Conservation (phyloP, 306 rosid species). For the Crataegus laevigata region DNA sequence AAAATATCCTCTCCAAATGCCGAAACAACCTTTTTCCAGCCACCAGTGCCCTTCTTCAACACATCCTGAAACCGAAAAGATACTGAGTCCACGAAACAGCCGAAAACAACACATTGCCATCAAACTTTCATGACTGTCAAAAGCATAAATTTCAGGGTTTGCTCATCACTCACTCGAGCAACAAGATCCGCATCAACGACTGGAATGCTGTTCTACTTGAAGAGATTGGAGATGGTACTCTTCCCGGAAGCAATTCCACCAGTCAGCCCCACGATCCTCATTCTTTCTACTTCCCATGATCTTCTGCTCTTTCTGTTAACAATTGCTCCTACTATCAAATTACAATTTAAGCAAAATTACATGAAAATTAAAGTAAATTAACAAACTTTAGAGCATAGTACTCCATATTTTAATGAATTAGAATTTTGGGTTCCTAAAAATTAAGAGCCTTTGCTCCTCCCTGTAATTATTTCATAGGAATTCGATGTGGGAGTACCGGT, state of each 20-base stretch:
- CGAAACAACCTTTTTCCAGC: constrained; percentile 63
- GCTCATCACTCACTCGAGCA: constrained; percentile 51
- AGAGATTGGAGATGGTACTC: constrained; percentile 76
- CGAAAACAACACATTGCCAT: neutral
- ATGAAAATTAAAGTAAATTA: neutral
- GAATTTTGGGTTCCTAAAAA: neutral
- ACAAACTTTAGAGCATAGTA: neutral
- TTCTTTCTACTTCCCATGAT: neutral
- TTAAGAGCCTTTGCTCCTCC: neutral
- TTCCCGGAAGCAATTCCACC: constrained; percentile 86
- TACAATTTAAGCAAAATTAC: neutral
- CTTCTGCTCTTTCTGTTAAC: neutral
- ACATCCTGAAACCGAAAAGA: constrained; percentile 43
- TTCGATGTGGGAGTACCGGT: no score
- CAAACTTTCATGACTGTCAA: neutral
- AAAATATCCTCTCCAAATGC: constrained; percentile 72
- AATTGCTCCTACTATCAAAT: neutral
- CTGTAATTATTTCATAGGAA: neutral
- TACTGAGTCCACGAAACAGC: neutral
- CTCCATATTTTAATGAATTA: neutral
- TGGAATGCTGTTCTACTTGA: constrained; percentile 57
- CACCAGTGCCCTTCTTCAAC: constrained; percentile 60
- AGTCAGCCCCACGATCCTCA: constrained; percentile 76
- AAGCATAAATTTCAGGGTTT: neutral
- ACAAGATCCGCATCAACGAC: constrained; percentile 74